Evolutionary conservation across 352 stramenopile species (phyloP).

Genomic region (Globisporangium heterothallicum): DNA sequence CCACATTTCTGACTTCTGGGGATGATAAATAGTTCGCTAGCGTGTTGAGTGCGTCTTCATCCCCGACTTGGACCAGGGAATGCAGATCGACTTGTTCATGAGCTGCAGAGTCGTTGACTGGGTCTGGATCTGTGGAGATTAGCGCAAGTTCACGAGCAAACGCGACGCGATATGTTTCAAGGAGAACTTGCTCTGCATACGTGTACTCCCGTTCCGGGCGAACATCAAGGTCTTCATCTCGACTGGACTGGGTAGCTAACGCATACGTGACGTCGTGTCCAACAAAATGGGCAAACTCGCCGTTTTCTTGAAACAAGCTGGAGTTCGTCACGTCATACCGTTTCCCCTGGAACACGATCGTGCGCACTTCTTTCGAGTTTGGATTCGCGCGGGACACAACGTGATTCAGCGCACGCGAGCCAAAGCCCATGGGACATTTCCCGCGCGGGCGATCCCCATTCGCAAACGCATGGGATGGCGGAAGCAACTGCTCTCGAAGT

Average conservation of each 20-base stretch:
- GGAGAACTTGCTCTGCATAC: constrained; percentile 49
- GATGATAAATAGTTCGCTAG: constrained; percentile 6
- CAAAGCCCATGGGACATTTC: constrained; percentile 64
- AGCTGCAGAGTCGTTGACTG: not conserved
- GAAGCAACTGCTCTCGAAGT: constrained; percentile 33
- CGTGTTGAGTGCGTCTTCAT: constrained; percentile 7
- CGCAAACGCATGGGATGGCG: constrained; percentile 6
- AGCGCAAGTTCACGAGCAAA: constrained; percentile 37
- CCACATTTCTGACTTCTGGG: constrained; percentile 17
- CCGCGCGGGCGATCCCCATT: constrained; percentile 17
- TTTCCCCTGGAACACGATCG: constrained; percentile 46
- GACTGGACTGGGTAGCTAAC: constrained; percentile 38
- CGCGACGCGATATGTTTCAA: constrained; percentile 45
- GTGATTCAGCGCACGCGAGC: constrained; percentile 23
- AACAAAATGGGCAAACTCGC: constrained; percentile 46
- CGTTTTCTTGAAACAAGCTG: constrained; percentile 37
- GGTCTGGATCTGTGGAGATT: constrained; percentile 5
- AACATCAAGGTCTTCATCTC: constrained; percentile 33
- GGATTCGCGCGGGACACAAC: constrained; percentile 14
- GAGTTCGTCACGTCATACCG: constrained; percentile 51
- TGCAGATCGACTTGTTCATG: constrained; percentile 28
- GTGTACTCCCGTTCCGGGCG: constrained; percentile 29
- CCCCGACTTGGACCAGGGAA: constrained; percentile 33
- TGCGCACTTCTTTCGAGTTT: constrained; percentile 22
- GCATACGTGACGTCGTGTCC: constrained; percentile 57